Conservation (phyloP, 1,284 basidiomycete species). For the Peniophora sp. region DNA sequence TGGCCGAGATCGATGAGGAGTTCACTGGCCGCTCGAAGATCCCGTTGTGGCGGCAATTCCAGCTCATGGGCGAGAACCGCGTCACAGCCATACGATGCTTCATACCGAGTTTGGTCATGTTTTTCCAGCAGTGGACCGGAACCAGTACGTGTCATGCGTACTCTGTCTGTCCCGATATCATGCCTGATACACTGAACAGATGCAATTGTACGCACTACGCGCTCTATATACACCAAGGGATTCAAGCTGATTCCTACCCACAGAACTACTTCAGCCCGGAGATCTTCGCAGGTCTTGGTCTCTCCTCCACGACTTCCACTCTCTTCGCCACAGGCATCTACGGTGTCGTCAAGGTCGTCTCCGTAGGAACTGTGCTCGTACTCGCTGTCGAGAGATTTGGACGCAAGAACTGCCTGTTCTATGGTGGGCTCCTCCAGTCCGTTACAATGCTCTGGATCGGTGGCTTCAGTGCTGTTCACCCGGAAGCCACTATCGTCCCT, state of each 20-base stretch:
- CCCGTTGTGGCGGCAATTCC: constrained; percentile 28
- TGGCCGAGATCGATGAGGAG: constrained; percentile 45
- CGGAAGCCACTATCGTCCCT: constrained; percentile 23
- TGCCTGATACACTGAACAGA: too few relatives aligned
- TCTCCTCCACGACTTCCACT: constrained; percentile 39
- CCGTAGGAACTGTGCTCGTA: constrained; percentile 29
- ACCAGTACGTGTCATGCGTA: constrained; percentile 30
- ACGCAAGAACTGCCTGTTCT: constrained; percentile 36
- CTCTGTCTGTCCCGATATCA: not conserved
- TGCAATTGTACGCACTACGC: too few relatives aligned
- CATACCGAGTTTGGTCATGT: constrained; percentile 46
- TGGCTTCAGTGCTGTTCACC: constrained; percentile 34
- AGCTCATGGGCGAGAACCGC: constrained; percentile 37
- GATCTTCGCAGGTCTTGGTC: constrained; percentile 47
- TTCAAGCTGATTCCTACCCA: constrained; percentile 9
- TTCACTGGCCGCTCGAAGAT: constrained; percentile 34
- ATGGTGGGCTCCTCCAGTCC: constrained; percentile 37
- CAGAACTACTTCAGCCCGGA: constrained; percentile 47
- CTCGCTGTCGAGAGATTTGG: constrained; percentile 38
- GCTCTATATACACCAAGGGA: not conserved
- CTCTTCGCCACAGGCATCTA: constrained; percentile 58
- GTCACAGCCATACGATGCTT: constrained; percentile 37
- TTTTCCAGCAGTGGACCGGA: constrained; percentile 53
- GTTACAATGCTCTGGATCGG: constrained; percentile 44
- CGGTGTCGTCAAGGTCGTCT: constrained; percentile 48